Evolutionary conservation across 129 eudicot genomes (phyloP).

Genomic region (Kitagawia praeruptora): DNA sequence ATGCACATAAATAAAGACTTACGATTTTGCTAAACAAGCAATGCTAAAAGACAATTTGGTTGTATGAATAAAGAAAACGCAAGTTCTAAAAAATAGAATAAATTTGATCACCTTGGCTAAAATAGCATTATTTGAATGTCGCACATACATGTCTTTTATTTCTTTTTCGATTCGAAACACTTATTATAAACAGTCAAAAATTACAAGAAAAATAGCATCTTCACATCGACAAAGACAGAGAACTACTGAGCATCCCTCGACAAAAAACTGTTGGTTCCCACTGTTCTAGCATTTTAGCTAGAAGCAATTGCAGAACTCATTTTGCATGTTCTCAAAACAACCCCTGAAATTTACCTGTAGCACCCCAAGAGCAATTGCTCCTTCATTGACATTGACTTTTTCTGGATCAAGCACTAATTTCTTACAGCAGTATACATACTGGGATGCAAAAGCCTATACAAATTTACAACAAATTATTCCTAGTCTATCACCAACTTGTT

Average conservation of each 20-base stretch:
- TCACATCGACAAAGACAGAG: background rate
- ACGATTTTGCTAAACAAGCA: too few species aligned
- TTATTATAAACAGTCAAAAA: background rate
- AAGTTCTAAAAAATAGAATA: too few species aligned
- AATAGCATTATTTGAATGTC: too few species aligned
- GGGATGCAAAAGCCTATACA: constrained; percentile 69
- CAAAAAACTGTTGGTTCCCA: background rate
- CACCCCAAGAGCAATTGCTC: constrained; percentile 78
- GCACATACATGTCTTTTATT: too few species aligned
- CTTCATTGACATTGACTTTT: constrained; percentile 67
- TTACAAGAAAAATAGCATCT: background rate
- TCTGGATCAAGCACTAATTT: constrained; percentile 51
- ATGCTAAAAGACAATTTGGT: too few species aligned
- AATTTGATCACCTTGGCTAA: too few species aligned
- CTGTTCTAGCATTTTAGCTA: background rate
- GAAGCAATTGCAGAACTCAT: background rate
- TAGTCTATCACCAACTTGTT: background rate
- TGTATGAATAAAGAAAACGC: too few species aligned
- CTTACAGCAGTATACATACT: constrained; percentile 57
- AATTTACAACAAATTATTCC: background rate
- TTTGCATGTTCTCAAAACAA: background rate
- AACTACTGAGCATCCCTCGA: constrained; percentile 3
- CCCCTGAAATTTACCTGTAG: constrained; percentile 33
- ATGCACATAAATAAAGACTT: too few species aligned
- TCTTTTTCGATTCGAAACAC: too few species aligned